These are phyloP conservation scores for Cytospora piceae DNA, from an alignment of 2,329 filamentous ascomycete species.

Conservation along the genomic window DNA sequence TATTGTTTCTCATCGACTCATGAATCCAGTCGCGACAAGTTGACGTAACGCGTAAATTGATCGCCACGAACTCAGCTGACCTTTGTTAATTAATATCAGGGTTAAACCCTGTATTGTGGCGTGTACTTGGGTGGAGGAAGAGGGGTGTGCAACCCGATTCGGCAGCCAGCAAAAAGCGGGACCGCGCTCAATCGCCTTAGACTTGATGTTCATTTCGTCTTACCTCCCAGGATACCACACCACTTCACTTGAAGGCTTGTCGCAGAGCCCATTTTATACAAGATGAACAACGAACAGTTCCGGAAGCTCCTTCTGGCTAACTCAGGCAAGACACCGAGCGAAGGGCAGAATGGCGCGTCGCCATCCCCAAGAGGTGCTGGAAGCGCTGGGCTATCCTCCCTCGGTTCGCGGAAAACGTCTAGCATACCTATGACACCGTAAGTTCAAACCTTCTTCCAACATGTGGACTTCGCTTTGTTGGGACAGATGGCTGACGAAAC, in stretches of 20 bases:
- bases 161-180: background rate
- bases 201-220: background rate
- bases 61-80: constrained; percentile 21
- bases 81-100: background rate
- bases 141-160: background rate
- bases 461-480: background rate
- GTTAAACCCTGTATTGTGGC: background rate
- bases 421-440: constrained; percentile 96
- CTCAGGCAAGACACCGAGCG: constrained; percentile 43
- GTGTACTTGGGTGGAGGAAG: background rate
- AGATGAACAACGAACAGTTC: constrained; percentile 96
- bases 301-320: constrained; percentile 71
- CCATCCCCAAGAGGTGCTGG: constrained; percentile 37
- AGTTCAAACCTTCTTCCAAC: constrained; percentile 39
- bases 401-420: constrained; percentile 78
- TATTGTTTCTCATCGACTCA: background rate
- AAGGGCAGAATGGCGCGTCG: constrained; percentile 52
- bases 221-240: background rate
- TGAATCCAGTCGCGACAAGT: background rate
- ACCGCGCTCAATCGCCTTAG: background rate
- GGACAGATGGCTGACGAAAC: background rate
- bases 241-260: background rate
- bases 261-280: background rate
- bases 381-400: constrained; percentile 44
- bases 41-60: constrained; percentile 16